These are phyloP conservation scores for Juglanconis juglandina DNA, from an alignment of 2,329 filamentous ascomycete genomes.

Conservation along the genomic window DNA sequence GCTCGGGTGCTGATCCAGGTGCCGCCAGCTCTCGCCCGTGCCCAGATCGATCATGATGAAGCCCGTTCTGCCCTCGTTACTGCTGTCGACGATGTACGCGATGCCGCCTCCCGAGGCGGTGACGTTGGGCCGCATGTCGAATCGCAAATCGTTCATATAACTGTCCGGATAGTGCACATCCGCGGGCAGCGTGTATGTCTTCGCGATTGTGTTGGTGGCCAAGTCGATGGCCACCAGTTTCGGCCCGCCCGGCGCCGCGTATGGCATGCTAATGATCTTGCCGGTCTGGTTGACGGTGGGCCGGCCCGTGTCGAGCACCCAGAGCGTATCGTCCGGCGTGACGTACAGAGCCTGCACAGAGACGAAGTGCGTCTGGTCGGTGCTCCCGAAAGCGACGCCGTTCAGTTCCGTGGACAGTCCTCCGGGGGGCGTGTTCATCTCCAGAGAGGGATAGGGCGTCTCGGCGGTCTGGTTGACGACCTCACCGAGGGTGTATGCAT, in stretches of 20 bases:
- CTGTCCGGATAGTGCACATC: conserved; percentile 42
- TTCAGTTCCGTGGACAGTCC: conserved; percentile 37
- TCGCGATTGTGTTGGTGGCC: conserved; percentile 33
- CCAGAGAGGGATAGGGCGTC: conserved; percentile 31
- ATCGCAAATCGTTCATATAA: conserved; percentile 45
- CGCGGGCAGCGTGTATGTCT: conserved; percentile 39
- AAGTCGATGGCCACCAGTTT: conserved; percentile 42
- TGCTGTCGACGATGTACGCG: conserved; percentile 43
- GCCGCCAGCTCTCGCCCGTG: conserved; percentile 38
- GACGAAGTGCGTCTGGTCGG: conserved; percentile 37
- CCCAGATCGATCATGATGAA: conserved; percentile 44
- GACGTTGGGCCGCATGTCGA: conserved; percentile 39
- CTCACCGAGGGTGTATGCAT: conserved; percentile 45
- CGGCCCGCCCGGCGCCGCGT: conserved; percentile 41
- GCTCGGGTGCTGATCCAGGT: conserved; percentile 24
- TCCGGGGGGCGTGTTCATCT: conserved; percentile 28
- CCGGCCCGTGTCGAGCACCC: conserved; percentile 42
- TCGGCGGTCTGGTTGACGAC: conserved; percentile 45
- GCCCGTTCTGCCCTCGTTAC: conserved; percentile 41
- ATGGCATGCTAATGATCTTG: conserved; percentile 36
- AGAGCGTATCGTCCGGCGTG: conserved; percentile 41
- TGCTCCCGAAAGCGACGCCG: conserved; percentile 41
- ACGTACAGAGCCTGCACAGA: conserved; percentile 43
- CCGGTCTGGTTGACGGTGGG: conserved; percentile 37
- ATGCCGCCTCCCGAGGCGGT: conserved; percentile 37